Evolutionary conservation across 352 stramenopile genomes (phyloP).

Genomic region (Pythium phragmiticola): DNA sequence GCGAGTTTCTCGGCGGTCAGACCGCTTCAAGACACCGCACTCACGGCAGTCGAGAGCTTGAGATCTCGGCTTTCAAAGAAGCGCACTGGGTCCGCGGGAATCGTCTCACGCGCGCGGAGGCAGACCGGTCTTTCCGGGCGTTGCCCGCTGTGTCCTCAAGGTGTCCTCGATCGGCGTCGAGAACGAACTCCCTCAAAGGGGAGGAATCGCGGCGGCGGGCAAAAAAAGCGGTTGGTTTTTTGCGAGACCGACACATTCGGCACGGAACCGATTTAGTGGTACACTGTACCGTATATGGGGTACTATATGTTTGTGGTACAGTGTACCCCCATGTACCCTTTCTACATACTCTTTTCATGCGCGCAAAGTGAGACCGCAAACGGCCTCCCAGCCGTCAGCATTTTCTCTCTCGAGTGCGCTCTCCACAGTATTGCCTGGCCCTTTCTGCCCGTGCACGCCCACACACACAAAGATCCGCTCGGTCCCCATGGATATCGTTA

Average conservation of each 20-base stretch:
- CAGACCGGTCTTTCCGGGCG: not conserved
- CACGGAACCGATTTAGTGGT: constrained; percentile 14
- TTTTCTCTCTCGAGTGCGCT: not conserved
- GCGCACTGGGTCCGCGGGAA: not conserved
- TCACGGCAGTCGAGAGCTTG: not conserved
- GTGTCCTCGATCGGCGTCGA: constrained; percentile 19
- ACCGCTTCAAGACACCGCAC: not conserved
- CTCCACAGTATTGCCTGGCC: too few relatives aligned
- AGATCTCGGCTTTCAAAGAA: not conserved
- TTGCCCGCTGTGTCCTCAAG: not conserved
- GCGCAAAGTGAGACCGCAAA: not conserved
- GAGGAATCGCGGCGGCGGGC: constrained; percentile 12
- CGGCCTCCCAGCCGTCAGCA: not conserved
- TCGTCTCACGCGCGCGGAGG: not conserved
- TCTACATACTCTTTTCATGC: not conserved
- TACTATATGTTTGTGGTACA: constrained; percentile 7
- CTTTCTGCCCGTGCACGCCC: not conserved
- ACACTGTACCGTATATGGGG: constrained; percentile 16
- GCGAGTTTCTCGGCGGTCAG: constrained; percentile 7
- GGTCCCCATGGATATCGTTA: constrained; percentile 77
- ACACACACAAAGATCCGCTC: not conserved
- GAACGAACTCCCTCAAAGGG: constrained; percentile 17
- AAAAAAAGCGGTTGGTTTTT: constrained; percentile 29
- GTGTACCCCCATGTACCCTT: constrained; percentile 8
- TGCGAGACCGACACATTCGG: constrained; percentile 18